phyloP scores from a whole-genome alignment of 2,329 filamentous ascomycete species.

The Pseudogymnoascus sp. region DNA sequence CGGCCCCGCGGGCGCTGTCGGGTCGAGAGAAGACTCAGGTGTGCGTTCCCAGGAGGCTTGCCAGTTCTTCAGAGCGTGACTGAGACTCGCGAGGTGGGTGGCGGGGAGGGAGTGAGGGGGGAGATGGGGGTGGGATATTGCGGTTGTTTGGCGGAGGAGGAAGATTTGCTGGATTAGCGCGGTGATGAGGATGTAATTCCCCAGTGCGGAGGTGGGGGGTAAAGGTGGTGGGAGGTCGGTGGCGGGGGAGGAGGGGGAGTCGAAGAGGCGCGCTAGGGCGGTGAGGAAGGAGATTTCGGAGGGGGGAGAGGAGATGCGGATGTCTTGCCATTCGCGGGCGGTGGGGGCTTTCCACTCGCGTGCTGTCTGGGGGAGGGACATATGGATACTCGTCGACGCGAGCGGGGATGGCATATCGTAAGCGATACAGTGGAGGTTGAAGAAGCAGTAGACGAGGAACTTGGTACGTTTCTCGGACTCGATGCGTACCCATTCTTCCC shows the following conservation, averaged over 20 bases:
- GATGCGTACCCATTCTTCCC: slow-evolving; percentile 52
- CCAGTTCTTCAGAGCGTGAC: slow-evolving; percentile 49
- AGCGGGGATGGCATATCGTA: slow-evolving; percentile 52
- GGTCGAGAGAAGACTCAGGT: slow-evolving; percentile 32
- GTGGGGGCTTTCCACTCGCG: slow-evolving; percentile 50
- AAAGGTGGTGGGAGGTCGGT: slow-evolving; percentile 39
- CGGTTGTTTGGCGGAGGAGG: slow-evolving; percentile 47
- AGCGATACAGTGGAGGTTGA: slow-evolving; percentile 54
- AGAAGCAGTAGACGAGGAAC: slow-evolving; percentile 53
- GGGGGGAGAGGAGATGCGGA: slow-evolving; percentile 42
- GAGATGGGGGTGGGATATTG: background rate
- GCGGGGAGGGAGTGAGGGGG: slow-evolving; percentile 17
- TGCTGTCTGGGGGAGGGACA: slow-evolving; percentile 46
- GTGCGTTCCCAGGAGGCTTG: slow-evolving; percentile 48
- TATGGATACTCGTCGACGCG: slow-evolving; percentile 50
- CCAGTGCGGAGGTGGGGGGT: slow-evolving; percentile 46
- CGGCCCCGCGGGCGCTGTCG: slow-evolving; percentile 48
- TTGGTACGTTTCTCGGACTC: slow-evolving; percentile 52
- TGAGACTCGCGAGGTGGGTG: slow-evolving; percentile 49
- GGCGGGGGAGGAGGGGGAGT: slow-evolving; percentile 25
- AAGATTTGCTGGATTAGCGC: slow-evolving; percentile 66
- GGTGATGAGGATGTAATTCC: slow-evolving; percentile 65
- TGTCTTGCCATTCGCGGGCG: slow-evolving; percentile 53
- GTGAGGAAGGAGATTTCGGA: slow-evolving; percentile 49
- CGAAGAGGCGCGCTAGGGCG: slow-evolving; percentile 46